Evolutionary conservation across 2,329 filamentous ascomycete genomes (phyloP).

Genomic region (Mariannaea sp.): DNA sequence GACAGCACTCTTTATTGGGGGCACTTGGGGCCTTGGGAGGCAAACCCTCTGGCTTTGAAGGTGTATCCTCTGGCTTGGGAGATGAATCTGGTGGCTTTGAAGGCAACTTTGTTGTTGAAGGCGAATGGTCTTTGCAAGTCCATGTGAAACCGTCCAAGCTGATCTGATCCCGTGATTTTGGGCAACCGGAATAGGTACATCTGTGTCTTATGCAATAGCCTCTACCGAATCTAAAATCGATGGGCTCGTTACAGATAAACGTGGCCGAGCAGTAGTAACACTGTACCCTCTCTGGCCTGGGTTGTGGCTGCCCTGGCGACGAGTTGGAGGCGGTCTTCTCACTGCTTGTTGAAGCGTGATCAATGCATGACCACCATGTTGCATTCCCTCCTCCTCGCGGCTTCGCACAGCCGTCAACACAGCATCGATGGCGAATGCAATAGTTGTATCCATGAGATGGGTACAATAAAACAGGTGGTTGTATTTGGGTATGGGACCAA

Average conservation of each 20-base stretch:
- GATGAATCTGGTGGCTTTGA: background rate
- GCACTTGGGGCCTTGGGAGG: background rate
- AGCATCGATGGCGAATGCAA: conserved; percentile 8
- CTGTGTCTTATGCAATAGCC: conserved; percentile 4
- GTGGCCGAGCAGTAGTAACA: background rate
- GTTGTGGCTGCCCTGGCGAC: background rate
- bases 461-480: background rate
- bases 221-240: background rate
- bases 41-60: background rate
- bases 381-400: background rate
- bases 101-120: background rate
- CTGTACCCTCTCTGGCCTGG: background rate
- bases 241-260: background rate
- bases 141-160: background rate
- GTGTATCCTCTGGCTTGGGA: background rate
- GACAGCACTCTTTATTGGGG: background rate
- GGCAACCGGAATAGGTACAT: conserved; percentile 1
- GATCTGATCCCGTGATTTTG: background rate
- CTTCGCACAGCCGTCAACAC: background rate
- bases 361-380: background rate
- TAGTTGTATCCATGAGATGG: background rate
- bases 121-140: conserved; percentile 3
- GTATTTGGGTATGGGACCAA: background rate
- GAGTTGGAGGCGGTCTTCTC: background rate
- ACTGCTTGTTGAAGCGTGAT: background rate